phyloP scores from a whole-genome alignment of 495 filamentous ascomycete genomes.

The Elasticomyces elasticus region DNA sequence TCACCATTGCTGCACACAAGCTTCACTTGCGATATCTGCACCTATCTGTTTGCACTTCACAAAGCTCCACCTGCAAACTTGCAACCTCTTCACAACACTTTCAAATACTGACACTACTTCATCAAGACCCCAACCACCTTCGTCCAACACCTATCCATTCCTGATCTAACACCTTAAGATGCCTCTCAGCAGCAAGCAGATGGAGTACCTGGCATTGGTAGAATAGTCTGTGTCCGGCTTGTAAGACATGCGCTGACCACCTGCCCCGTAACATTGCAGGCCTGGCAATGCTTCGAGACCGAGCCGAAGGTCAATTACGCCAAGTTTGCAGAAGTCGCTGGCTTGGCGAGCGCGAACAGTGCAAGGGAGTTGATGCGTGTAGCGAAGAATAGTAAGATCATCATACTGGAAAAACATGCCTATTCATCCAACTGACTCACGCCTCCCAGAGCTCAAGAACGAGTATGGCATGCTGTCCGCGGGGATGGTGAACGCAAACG shows the following conservation, averaged over 20 bases:
- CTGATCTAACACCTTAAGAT: neutral
- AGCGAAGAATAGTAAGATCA: constrained; percentile 17
- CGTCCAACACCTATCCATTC: neutral
- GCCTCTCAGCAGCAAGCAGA: constrained; percentile 9
- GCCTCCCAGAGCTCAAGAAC: constrained; percentile 5
- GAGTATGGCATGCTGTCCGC: constrained; percentile 8
- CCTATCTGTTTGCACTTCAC: neutral
- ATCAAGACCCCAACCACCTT: neutral
- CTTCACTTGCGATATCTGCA: neutral
- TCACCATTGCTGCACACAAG: neutral
- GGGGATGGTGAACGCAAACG: neutral
- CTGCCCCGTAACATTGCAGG: neutral
- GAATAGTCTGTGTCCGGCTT: neutral
- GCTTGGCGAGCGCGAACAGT: constrained; percentile 2
- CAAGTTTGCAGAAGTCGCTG: constrained; percentile 11
- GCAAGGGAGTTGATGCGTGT: constrained; percentile 16
- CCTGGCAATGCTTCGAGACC: constrained; percentile 15
- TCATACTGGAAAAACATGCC: too few species aligned
- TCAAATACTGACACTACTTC: neutral
- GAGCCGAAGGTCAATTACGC: constrained; percentile 17
- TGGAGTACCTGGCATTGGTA: constrained; percentile 7
- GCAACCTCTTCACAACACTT: neutral
- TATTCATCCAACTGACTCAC: too few species aligned
- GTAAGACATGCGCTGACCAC: neutral
- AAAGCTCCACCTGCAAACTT: neutral